Evolutionary conservation across 2,329 filamentous ascomycete genomes (phyloP).

Genomic region (Ceratocystis lukuohia): DNA sequence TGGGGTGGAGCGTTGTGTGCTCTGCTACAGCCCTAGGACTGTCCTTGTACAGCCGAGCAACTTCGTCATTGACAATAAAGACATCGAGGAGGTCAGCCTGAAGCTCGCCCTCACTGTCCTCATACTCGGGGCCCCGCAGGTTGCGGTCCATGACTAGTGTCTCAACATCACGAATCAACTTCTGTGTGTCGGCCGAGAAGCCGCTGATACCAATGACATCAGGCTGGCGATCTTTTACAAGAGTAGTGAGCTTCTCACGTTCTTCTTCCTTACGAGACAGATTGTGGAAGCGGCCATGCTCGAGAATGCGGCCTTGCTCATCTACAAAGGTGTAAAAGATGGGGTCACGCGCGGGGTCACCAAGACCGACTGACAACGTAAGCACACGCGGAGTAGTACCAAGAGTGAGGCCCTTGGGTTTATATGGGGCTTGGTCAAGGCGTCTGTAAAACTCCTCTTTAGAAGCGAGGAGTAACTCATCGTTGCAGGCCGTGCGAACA

Average conservation of each 20-base stretch:
- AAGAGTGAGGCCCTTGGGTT: conserved; percentile 81
- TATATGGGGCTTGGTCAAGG: conserved; percentile 90
- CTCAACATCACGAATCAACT: conserved; percentile 68
- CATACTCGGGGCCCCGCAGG: conserved; percentile 67
- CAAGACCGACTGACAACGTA: conserved; percentile 73
- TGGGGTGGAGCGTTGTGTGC: conserved; percentile 63
- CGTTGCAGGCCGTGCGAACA: conserved; percentile 84
- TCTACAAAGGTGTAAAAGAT: conserved; percentile 88
- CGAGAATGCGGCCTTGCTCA: conserved; percentile 77
- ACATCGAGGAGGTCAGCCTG: conserved; percentile 74
- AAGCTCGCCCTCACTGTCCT: conserved; percentile 62
- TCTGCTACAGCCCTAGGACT: conserved; percentile 67
- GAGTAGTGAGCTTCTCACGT: conserved; percentile 58
- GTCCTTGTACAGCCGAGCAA: conserved; percentile 89
- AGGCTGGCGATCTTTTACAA: conserved; percentile 66
- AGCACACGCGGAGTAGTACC: conserved; percentile 81
- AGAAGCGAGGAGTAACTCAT: conserved; percentile 74
- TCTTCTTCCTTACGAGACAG: conserved; percentile 56
- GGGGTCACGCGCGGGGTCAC: conserved; percentile 58
- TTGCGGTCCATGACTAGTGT: conserved; percentile 64
- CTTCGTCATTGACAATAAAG: conserved; percentile 87
- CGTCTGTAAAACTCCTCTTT: conserved; percentile 80
- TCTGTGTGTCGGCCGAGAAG: conserved; percentile 74
- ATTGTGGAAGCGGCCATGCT: conserved; percentile 77
- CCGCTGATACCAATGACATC: conserved; percentile 86